These are phyloP conservation scores for Hymenotorrendiella dingleyae DNA, from an alignment of 2,329 filamentous ascomycete species.

Conservation along the genomic window DNA sequence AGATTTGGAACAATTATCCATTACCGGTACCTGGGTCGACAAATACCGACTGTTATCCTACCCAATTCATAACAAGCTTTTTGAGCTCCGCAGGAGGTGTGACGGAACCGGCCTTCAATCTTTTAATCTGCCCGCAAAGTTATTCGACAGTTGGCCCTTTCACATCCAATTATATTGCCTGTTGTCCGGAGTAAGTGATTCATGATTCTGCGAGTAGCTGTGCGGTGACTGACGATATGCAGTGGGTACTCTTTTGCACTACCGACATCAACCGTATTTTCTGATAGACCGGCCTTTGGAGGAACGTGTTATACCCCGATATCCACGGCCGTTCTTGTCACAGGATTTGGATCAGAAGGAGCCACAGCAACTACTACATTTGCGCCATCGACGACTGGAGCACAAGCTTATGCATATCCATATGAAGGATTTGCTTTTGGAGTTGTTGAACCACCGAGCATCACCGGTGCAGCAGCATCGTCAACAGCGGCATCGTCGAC, in stretches of 20 bases:
- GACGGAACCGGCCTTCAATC: constrained; percentile 19
- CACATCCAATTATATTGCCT: constrained; percentile 25
- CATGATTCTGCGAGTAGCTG: neutral
- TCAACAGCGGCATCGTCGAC: no score
- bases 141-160: constrained; percentile 16
- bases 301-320: constrained; percentile 22
- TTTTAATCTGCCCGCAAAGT: constrained; percentile 19
- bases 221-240: neutral
- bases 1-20: constrained; percentile 22
- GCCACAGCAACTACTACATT: constrained; percentile 20
- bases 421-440: constrained; percentile 20
- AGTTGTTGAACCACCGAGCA: constrained; percentile 12
- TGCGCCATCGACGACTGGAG: constrained; percentile 12
- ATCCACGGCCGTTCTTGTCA: constrained; percentile 11
- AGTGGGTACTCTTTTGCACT: constrained; percentile 15
- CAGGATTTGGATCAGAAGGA: constrained; percentile 14
- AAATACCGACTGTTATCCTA: constrained; percentile 21
- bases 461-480: neutral
- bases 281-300: constrained; percentile 20
- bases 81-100: constrained; percentile 13
- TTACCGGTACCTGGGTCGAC: constrained; percentile 21
- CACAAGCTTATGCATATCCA: constrained; percentile 20
- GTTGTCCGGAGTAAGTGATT: constrained; percentile 21
- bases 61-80: constrained; percentile 18
- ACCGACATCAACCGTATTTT: constrained; percentile 7